Conservation (phyloP, 2,329 filamentous ascomycete genomes). For the Claviceps digitariae region DNA sequence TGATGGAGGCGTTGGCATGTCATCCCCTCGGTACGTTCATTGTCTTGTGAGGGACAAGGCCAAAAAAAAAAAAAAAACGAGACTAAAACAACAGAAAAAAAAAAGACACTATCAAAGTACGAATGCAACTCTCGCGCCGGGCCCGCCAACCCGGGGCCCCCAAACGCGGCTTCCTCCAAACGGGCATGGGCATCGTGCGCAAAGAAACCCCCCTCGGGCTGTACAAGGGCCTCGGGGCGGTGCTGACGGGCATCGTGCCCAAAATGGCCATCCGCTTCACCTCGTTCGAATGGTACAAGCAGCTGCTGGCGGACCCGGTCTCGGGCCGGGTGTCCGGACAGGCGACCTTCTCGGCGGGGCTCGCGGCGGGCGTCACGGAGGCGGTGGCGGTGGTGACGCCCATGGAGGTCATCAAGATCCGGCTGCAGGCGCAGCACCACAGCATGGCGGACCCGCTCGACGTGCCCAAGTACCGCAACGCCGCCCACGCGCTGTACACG, state of each 20-base stretch:
- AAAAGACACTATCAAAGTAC: conserved; percentile 90
- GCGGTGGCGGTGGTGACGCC: conserved; percentile 92
- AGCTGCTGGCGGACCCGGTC: conserved; percentile 54
- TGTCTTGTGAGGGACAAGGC: too few species aligned
- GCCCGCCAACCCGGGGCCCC: conserved; percentile 72
- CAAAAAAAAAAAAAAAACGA: too few species aligned
- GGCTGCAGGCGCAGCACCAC: conserved; percentile 95
- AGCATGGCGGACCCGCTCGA: conserved; percentile 94
- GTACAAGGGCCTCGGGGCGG: conserved; percentile 97
- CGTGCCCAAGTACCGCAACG: conserved; percentile 93
- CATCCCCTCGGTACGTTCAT: conserved; percentile 66
- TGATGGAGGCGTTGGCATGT: conserved; percentile 97
- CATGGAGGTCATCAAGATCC: conserved; percentile 99
- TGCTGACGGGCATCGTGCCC: conserved; percentile 88
- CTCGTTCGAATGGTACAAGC: conserved; percentile 93
- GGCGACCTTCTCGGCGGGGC: conserved; percentile 62
- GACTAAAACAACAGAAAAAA: too few species aligned
- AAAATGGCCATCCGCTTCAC: conserved; percentile 99
- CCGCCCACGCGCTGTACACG: conserved; percentile 69
- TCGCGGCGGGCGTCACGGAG: conserved; percentile 88
- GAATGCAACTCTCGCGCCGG: conserved; percentile 92
- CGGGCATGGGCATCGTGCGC: conserved; percentile 73
- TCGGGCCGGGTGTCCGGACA: conserved; percentile 56
- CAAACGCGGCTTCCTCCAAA: conserved; percentile 75
- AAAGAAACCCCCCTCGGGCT: conserved; percentile 84